phyloP scores from a whole-genome alignment of 179 eudicot genomes.

The Amaranthus tricolor region DNA sequence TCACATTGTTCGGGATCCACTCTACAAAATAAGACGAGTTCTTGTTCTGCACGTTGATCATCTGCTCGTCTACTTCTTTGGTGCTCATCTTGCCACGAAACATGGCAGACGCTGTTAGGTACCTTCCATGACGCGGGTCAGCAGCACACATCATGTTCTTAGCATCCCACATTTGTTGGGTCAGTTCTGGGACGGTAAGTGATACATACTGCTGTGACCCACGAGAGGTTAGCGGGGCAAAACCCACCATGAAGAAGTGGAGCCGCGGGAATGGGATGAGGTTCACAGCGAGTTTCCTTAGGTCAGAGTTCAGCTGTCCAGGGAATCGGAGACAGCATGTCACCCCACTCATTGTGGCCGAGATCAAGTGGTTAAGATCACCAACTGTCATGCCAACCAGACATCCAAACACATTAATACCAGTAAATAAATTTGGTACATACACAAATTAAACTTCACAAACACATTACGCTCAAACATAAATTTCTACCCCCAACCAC shows the following conservation, averaged over 20 bases:
- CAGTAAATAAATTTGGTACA: not conserved
- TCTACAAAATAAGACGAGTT: slow-evolving; percentile 20
- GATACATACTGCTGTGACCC: slow-evolving; percentile 67
- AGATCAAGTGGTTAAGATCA: slow-evolving; percentile 73
- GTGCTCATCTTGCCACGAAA: slow-evolving; percentile 85
- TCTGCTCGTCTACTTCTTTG: slow-evolving; percentile 25
- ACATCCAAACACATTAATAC: not conserved
- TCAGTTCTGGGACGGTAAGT: slow-evolving; percentile 74
- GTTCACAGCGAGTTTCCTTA: slow-evolving; percentile 70
- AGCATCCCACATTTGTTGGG: slow-evolving; percentile 89
- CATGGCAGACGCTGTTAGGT: slow-evolving; percentile 79
- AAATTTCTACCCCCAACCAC: no score
- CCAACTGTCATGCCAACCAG: slow-evolving; percentile 46
- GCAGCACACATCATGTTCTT: slow-evolving; percentile 58
- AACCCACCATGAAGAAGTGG: slow-evolving; percentile 88
- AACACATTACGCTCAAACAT: no score
- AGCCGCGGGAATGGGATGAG: slow-evolving; percentile 82
- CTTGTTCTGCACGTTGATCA: slow-evolving; percentile 20
- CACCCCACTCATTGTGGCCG: slow-evolving; percentile 81
- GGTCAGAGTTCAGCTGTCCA: slow-evolving; percentile 78
- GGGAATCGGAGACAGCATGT: slow-evolving; percentile 80
- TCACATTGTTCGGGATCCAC: slow-evolving; percentile 83
- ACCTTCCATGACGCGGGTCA: slow-evolving; percentile 43
- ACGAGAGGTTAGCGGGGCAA: slow-evolving; percentile 82
- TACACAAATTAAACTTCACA: no score